Evolutionary conservation across 228 moss, liverwort and hornwort genomes (phyloP).

Genomic region (Sphagnum magellanicum): DNA sequence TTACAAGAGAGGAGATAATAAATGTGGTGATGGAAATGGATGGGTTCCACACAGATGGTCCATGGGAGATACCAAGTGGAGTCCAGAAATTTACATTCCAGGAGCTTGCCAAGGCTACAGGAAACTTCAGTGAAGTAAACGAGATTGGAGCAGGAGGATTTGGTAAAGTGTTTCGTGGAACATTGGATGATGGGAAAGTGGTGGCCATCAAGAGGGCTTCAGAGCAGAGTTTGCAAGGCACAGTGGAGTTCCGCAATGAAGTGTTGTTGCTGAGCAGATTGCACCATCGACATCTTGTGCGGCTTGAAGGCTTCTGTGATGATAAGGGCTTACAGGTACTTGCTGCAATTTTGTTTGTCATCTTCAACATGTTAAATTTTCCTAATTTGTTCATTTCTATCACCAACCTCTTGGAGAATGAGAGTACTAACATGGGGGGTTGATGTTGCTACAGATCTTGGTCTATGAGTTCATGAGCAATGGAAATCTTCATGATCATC

Average conservation of each 20-base stretch:
- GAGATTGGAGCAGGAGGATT: slow-evolving; percentile 3
- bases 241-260: slow-evolving; percentile 42
- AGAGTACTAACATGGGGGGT: too few relatives aligned
- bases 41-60: background rate
- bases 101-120: slow-evolving; percentile 1
- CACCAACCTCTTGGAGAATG: background rate
- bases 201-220: slow-evolving; percentile 54
- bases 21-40: too few relatives aligned
- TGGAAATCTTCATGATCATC: slow-evolving; percentile 44
- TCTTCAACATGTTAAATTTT: background rate
- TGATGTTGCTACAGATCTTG: slow-evolving; percentile 27
- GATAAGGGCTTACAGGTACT: slow-evolving; percentile 34
- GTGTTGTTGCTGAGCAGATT: slow-evolving; percentile 42
- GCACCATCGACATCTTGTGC: slow-evolving; percentile 50
- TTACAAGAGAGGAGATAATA: too few relatives aligned
- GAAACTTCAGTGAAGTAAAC: background rate
- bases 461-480: slow-evolving; percentile 70
- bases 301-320: slow-evolving; percentile 52
- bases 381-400: background rate
- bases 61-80: slow-evolving; percentile 1
- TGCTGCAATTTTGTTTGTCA: background rate
- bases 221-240: slow-evolving; percentile 32
- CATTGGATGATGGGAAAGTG: slow-evolving; percentile 41
- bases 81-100: slow-evolving; percentile 1
- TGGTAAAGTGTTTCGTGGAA: slow-evolving; percentile 24